phyloP scores from a whole-genome alignment of 2,329 filamentous ascomycete genomes.

The Neocatenulostroma microsporum region DNA sequence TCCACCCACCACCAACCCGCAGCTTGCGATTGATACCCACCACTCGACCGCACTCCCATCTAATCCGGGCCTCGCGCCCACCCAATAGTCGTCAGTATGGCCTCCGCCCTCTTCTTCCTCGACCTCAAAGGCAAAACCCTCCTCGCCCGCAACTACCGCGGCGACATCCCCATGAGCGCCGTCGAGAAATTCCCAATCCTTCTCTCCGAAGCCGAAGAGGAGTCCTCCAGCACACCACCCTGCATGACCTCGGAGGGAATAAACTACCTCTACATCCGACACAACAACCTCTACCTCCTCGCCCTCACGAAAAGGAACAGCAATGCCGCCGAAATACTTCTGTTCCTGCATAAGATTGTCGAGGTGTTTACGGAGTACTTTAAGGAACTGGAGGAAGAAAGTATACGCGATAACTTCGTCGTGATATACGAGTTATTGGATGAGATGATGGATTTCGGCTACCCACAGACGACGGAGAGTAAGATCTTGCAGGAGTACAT shows the following conservation, averaged over 20 bases:
- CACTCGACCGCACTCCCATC: too few relatives aligned
- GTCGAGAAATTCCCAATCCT: constrained; percentile 97
- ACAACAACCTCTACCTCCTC: constrained; percentile 98
- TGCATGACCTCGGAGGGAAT: constrained; percentile 99
- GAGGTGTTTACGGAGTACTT: constrained; percentile 99
- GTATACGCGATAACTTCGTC: constrained; percentile 98
- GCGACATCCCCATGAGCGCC: constrained; percentile 97
- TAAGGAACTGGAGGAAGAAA: constrained; percentile 97
- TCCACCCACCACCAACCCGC: too few relatives aligned
- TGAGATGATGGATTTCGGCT: constrained; percentile 99
- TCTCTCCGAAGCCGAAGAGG: constrained; percentile 96
- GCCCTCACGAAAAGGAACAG: constrained; percentile 97
- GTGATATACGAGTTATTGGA: constrained; percentile 98
- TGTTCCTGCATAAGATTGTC: constrained; percentile 96
- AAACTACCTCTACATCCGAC: constrained; percentile 98
- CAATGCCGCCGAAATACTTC: constrained; percentile 94
- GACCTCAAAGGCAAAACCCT: constrained; percentile 99
- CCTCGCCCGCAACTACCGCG: constrained; percentile 93
- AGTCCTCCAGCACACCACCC: constrained; percentile 91
- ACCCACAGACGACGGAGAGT: constrained; percentile 94
- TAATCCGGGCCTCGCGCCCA: constrained; percentile 21
- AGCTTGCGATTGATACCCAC: too few relatives aligned
- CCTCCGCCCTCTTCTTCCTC: constrained; percentile 95
- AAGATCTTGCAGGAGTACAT: constrained; percentile 98
- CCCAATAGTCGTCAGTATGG: constrained; percentile 56